Percentiles rank a stretch among this genome's conserved stretches.
Evolutionary conservation across 768 basidiomycete species (phyloP).

Genomic region (Mycena maculata): DNA sequence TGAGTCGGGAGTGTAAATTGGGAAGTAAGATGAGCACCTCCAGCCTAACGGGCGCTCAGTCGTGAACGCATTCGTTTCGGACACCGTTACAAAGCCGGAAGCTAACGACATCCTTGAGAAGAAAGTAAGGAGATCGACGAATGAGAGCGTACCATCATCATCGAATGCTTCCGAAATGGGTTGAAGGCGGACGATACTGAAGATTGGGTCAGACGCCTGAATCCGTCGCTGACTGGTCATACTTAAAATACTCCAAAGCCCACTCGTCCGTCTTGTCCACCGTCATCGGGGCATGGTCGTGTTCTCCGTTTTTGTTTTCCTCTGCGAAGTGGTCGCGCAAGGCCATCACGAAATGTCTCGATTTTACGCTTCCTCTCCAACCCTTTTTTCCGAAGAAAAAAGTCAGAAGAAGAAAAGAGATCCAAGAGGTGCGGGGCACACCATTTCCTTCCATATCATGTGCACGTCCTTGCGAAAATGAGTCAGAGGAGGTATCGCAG

Average conservation of each 20-base stretch:
- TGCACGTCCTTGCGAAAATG: constrained; percentile 15
- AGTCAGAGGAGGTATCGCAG: neutral
- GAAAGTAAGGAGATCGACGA: no score
- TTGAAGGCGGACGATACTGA: constrained; percentile 42
- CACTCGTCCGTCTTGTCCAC: constrained; percentile 38
- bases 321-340: constrained; percentile 50
- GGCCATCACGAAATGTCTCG: constrained; percentile 51
- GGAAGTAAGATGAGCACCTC: constrained; percentile 27
- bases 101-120: no score
- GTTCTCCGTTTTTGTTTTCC: constrained; percentile 28
- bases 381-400: constrained; percentile 37
- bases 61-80: constrained; percentile 31
- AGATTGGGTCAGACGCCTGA: neutral
- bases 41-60: constrained; percentile 21
- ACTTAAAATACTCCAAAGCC: constrained; percentile 49
- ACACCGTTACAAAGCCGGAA: constrained; percentile 33
- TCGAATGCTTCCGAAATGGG: constrained; percentile 54
- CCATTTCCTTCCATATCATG: constrained; percentile 28
- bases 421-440: no score
- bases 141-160: no score
- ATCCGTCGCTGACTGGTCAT: constrained; percentile 40
- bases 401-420: no score
- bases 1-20: constrained; percentile 19
- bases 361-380: constrained; percentile 54
- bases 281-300: neutral